Evolutionary conservation across 306 rosid species (phyloP), one percentile per base, ranked within the genome.

Genomic region (Calophaca sinica): DNA sequence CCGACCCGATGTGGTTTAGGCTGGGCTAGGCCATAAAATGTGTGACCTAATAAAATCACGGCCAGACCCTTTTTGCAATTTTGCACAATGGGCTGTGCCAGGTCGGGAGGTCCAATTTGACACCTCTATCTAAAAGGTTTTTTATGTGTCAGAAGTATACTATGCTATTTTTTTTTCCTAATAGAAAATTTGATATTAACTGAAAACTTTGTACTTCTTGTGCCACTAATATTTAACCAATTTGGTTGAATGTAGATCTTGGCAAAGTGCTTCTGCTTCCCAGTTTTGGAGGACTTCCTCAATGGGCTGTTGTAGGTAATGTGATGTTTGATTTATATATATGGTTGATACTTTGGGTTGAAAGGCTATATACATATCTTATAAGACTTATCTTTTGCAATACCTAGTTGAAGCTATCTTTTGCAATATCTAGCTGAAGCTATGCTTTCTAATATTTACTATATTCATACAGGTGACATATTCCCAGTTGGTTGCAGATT

Each of bases 261-360:
- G 93, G 97, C 12, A 92, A 92, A 80, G 96, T 92, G 84, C 90
- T 92, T 83, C 83, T 85, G 35, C 93, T 89, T 68, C 97, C 97
- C n/a, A 64, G 82, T 82, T 92, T 92, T 77, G 96, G 96, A 62
- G 96, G 69, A 46, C 97, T 89, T 77, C 97, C 96, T 77, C 97
- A 92, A 66, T 92, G 96, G 96, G 96, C 97, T 61, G 96, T 88
- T 46, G 96, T 89, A 14, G 97, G 96, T 87, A 72, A 61, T 52
- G 12, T 64, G 68, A 38, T 13, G 57, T 51, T 59, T 15, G 9
- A 29, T 35, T 41, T 73, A 4, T 7, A 39, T 38, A 14, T 6
- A 29, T 11, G 10, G 46, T 35, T 5, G 14, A 15, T 28, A 45
- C 15, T 15, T 73, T 14, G 2, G 2, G 46, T 33, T 33, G 2